Base-by-base conservation (phyloP, 2,329 filamentous ascomycete genomes). In the Aspergillus tubingensis region DNA sequence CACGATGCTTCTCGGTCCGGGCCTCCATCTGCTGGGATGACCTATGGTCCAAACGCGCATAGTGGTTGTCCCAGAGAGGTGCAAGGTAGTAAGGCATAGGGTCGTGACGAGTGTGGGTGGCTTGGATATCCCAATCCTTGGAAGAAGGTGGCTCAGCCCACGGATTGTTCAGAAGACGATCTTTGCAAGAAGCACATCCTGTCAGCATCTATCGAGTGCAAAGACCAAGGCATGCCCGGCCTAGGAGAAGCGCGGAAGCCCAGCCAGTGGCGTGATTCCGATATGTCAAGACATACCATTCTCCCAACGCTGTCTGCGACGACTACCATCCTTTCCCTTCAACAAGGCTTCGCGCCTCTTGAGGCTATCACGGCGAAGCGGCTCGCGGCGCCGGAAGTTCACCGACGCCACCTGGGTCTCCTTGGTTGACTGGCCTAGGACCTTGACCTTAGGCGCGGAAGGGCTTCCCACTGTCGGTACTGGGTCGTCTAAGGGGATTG, bases 261-360 rank as follows among this genome's bases (percentile, higher is more conserved):
- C 41, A 54, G 27, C 43, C 25, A 41, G 38, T 43, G n/a, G 23
- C 49, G 39, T 47, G 41, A 17, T 5, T 32, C 49, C 41, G 10
- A 44, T 23, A 23, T 38, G 50, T 59, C 39, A 48, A 30, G 55
- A 69, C 78, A 66, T 83, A 96, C 92, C 91, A 76, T 98, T 99
- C 81, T 99, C 95, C 92, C 93, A 98, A 58, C 94, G 85, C 69
- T 94, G 88, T 53, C 94, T 84, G 70, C 94, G 88, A 38, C 94
- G 86, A 69, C 87, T 94, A 36, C 94, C 94, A 76, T 97, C 92
- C 68, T 96, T 96, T 59, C 94, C 94, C 79, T 92, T 96, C 32
- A 95, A 81, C 55, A 96, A 73, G 2, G 88, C 86, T 66, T 96
- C 92, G 17, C 93, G 87, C 54, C 85, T 78, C 70, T 86, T 87